Conservation (phyloP, 2,329 filamentous ascomycete species). For the Colletotrichum gigasporum region DNA sequence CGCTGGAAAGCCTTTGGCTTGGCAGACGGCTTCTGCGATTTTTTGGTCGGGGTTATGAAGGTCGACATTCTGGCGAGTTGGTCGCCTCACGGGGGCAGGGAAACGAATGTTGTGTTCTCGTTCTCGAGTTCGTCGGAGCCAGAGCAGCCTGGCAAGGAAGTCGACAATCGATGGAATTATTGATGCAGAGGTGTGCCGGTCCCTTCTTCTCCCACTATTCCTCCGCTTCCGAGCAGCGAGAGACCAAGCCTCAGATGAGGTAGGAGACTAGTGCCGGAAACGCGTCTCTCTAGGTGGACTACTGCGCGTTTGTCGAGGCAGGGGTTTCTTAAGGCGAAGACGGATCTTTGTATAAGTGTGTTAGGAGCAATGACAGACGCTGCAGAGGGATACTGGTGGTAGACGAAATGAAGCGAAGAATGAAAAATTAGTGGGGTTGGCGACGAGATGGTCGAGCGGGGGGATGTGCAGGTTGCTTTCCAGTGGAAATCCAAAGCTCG, state of each 20-base stretch:
- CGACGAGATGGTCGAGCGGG: conserved; percentile 44
- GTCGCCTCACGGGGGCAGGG: not conserved
- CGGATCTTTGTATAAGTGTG: conserved; percentile 22
- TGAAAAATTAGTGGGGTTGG: conserved; percentile 35
- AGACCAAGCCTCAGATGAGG: not conserved
- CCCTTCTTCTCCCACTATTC: no score
- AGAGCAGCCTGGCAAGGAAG: conserved; percentile 12
- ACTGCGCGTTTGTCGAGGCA: not conserved
- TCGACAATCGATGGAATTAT: not conserved
- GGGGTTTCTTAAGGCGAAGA: not conserved
- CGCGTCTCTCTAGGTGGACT: not conserved
- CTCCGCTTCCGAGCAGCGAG: conserved; percentile 16
- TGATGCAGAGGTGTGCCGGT: not conserved
- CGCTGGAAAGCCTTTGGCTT: conserved; percentile 53
- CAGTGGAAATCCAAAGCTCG: not conserved
- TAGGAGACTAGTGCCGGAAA: not conserved
- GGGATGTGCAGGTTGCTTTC: conserved; percentile 31
- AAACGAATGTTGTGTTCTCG: no score
- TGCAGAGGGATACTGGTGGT: conserved; percentile 27
- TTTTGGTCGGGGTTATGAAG: conserved; percentile 53
- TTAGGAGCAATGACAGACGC: not conserved
- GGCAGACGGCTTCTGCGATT: conserved; percentile 38
- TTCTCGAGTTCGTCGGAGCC: not conserved
- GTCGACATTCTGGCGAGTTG: conserved; percentile 52
- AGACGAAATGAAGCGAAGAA: conserved; percentile 34